Percentiles rank a stretch among this genome's conserved stretches.
phyloP scores from a whole-genome alignment of 1,284 basidiomycete species.

The Ganoderma meredithae region DNA sequence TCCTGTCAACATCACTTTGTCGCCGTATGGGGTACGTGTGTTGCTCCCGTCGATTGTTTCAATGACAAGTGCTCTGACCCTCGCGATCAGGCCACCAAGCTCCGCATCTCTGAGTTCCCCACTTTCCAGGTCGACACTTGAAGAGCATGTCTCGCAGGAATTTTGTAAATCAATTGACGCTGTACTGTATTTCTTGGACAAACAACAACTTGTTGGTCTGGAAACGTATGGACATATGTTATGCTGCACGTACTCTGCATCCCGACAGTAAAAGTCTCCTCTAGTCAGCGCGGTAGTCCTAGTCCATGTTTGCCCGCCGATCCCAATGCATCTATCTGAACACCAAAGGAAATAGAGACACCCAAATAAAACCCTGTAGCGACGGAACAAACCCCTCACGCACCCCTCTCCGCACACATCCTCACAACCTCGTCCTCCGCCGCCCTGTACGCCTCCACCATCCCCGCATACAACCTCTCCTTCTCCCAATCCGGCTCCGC shows the following conservation, averaged over 20 bases:
- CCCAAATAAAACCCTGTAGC: background rate
- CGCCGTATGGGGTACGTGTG: constrained; percentile 57
- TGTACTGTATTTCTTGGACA: background rate
- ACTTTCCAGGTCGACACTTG: background rate
- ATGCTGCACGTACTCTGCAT: background rate
- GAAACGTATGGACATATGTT: background rate
- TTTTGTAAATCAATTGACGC: background rate
- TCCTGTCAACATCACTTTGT: constrained; percentile 53
- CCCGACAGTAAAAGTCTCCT: background rate
- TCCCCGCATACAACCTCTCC: constrained; percentile 40
- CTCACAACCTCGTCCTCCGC: constrained; percentile 51
- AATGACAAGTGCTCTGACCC: background rate
- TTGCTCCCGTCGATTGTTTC: background rate
- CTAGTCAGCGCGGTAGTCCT: background rate
- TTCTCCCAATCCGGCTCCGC: constrained; percentile 57
- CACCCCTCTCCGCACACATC: constrained; percentile 31
- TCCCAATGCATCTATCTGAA: background rate
- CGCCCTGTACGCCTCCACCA: constrained; percentile 47
- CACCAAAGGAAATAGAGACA: background rate
- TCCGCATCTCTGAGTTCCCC: constrained; percentile 12
- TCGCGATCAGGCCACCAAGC: constrained; percentile 7
- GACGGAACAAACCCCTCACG: background rate
- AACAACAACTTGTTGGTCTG: background rate
- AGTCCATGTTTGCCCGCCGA: background rate
- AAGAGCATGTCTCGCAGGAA: background rate